Evolutionary conservation across 306 rosid genomes (phyloP).

Genomic region (Chamaecrista fasciculata): DNA sequence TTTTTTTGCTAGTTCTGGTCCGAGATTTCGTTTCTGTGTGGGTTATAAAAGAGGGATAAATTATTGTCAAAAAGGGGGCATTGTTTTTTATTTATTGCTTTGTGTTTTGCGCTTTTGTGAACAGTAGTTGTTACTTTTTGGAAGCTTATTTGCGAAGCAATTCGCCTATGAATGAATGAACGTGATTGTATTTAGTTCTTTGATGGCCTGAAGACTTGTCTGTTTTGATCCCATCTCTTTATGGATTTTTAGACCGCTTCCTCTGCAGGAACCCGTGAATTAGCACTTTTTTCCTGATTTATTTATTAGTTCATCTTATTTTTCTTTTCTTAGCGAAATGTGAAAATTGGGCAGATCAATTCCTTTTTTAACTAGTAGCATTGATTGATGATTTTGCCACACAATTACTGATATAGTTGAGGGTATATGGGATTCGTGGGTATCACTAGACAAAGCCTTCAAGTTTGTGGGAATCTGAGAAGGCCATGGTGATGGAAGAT

Average conservation of each 20-base stretch:
- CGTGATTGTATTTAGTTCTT: conserved; percentile 63
- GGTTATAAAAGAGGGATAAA: conserved; percentile 38
- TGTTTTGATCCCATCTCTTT: conserved; percentile 38
- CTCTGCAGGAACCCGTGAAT: conserved; percentile 41
- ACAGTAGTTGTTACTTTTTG: conserved; percentile 41
- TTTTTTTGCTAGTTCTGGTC: conserved; percentile 12
- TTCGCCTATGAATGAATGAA: conserved; percentile 54
- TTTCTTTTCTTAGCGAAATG: conserved; percentile 11
- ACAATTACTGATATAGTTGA: conserved; percentile 27
- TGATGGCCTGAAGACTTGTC: conserved; percentile 38
- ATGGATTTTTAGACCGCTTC: conserved; percentile 20
- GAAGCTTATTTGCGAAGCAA: conserved; percentile 88
- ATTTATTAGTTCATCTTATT: conserved; percentile 24
- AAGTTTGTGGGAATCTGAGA: conserved; percentile 29
- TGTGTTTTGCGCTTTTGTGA: conserved; percentile 41
- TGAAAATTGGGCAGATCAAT: conserved; percentile 41
- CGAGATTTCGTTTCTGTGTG: conserved; percentile 23
- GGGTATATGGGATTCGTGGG: conserved; percentile 30
- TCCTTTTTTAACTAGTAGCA: conserved; percentile 27
- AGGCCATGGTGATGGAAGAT: conserved; percentile 71
- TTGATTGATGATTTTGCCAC: conserved; percentile 51
- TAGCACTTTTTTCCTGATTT: conserved; percentile 25
- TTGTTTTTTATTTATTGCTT: conserved; percentile 33
- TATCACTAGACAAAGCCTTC: conserved; percentile 31
- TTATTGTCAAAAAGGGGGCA: conserved; percentile 48